These are phyloP conservation scores for Saccharomyces hybrid DNA, from an alignment of 1,139 yeast genomes.

Conservation along the genomic window DNA sequence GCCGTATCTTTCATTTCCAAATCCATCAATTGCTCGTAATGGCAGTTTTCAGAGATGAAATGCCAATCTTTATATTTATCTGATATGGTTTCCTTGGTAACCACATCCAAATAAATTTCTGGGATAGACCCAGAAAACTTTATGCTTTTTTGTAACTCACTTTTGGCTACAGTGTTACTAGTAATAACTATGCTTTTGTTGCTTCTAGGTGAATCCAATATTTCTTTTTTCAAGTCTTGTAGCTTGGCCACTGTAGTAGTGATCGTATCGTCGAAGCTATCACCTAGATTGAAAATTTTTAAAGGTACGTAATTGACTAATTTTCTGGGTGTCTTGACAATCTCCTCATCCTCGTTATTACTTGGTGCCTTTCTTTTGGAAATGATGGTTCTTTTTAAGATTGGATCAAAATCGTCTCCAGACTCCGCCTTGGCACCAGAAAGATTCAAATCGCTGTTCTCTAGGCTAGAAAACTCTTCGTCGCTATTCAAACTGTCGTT, in stretches of 20 bases:
- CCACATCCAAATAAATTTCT: conserved; percentile 8
- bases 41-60: conserved; percentile 16
- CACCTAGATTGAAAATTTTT: conserved; percentile 12
- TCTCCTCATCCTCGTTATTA: not conserved
- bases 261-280: conserved; percentile 10
- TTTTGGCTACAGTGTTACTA: not conserved
- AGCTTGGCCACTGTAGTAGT: conserved; percentile 3
- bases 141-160: not conserved
- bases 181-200: not conserved
- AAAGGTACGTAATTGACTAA: conserved; percentile 1
- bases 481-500: not conserved
- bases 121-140: not conserved
- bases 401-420: not conserved
- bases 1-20: conserved; percentile 3
- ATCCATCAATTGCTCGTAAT: not conserved
- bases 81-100: conserved; percentile 15
- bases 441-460: not conserved
- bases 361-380: not conserved
- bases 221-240: not conserved
- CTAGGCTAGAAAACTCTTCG: not conserved
- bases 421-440: not conserved
- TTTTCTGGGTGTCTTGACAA: not conserved
- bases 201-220: not conserved
- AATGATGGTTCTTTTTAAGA: not conserved
- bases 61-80: conserved; percentile 25